Conservation (phyloP, 352 stramenopile species). For the Globisporangium recalcitrans region DNA sequence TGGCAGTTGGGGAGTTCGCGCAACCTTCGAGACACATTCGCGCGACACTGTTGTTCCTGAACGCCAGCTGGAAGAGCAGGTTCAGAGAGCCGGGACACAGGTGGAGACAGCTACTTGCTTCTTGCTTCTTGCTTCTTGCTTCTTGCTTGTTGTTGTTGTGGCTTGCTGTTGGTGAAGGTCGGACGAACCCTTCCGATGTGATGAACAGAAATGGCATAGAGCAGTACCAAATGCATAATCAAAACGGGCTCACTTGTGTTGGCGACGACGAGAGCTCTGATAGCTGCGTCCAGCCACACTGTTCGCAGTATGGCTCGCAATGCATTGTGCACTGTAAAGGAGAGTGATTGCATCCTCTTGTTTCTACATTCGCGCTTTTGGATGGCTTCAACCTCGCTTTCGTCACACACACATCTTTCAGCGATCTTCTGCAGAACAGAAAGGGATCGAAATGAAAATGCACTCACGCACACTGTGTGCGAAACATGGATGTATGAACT, state of each 20-base stretch:
- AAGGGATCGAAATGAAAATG: neutral
- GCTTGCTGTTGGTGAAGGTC: neutral
- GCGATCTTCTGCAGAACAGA: neutral
- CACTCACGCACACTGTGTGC: neutral
- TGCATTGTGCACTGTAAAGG: neutral
- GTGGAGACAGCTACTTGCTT: neutral
- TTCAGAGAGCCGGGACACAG: neutral
- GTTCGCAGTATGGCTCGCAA: neutral
- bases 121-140: neutral
- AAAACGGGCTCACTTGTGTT: neutral
- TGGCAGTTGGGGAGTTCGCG: neutral
- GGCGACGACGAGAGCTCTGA: neutral
- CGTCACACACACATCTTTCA: neutral
- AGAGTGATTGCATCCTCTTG: neutral
- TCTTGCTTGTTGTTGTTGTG: neutral
- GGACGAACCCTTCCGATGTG: neutral
- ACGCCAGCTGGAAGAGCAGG: conserved; percentile 5
- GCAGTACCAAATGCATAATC: neutral
- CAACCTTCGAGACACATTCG: neutral
- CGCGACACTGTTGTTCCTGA: neutral
- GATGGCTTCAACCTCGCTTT: neutral
- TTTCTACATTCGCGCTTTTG: neutral
- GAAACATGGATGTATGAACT: no score
- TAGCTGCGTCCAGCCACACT: neutral
- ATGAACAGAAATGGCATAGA: neutral